phyloP scores from a whole-genome alignment of 148 eudicot genomes.

The Nepenthes gracilis region DNA sequence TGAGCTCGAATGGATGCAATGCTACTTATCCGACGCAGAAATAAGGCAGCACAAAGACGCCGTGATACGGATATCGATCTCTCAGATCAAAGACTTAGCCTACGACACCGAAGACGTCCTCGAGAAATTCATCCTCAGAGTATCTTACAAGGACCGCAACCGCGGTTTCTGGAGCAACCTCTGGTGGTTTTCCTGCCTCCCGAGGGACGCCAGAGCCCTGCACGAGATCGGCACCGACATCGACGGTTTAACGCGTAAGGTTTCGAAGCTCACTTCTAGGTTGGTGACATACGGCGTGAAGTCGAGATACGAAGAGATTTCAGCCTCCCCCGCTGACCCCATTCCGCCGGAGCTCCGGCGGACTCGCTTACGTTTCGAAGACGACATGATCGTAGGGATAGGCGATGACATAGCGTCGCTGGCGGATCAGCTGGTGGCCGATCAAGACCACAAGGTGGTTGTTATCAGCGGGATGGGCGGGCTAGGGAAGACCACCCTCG shows the following conservation, averaged over 20 bases:
- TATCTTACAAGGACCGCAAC: neutral
- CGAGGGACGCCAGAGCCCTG: neutral
- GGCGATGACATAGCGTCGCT: neutral
- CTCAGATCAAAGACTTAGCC: slow-evolving; percentile 18
- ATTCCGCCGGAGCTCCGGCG: neutral
- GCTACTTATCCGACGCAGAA: slow-evolving; percentile 6
- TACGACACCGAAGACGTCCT: slow-evolving; percentile 20
- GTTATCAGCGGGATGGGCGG: too few relatives aligned
- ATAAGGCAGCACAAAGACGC: slow-evolving; percentile 3
- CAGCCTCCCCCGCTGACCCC: neutral
- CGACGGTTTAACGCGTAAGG: slow-evolving; percentile 3
- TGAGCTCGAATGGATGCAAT: slow-evolving; percentile 6
- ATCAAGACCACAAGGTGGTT: slow-evolving; percentile 3
- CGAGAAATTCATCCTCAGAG: slow-evolving; percentile 9
- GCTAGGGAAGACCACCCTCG: too few relatives aligned
- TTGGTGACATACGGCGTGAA: slow-evolving; percentile 11
- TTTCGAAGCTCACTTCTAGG: slow-evolving; percentile 6
- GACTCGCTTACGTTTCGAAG: neutral
- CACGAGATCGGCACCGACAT: slow-evolving; percentile 4
- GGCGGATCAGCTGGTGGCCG: neutral
- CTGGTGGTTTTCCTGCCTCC: slow-evolving; percentile 7
- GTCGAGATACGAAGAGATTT: neutral
- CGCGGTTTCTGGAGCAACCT: neutral
- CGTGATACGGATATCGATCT: slow-evolving; percentile 15
- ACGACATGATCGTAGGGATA: neutral